Evolutionary conservation across 2,329 filamentous ascomycete species (phyloP), one percentile per base, ranked within the genome.

Genomic region (Aspergillus proliferans): DNA sequence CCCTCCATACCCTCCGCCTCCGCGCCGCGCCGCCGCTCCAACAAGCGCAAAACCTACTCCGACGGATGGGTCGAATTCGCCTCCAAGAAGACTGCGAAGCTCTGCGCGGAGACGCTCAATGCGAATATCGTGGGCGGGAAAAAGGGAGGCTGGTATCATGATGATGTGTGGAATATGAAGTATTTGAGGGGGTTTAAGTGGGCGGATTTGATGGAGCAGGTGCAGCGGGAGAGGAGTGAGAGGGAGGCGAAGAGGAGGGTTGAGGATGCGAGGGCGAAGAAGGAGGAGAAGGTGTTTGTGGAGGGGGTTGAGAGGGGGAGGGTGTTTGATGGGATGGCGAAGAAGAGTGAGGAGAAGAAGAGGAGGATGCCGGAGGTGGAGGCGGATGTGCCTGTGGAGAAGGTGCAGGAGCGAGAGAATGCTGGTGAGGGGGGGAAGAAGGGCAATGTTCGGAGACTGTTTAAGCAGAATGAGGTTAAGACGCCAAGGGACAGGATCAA

Each of bases 51-150:
- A 47, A 66, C 64, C 3, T 75, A 73, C 53, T 62, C 68, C 3
- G 73, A 75, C 53, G 73, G 73, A 4, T 75, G 73, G 73, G 65
- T 75, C 10, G 72, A 75, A 46, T 74, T 75, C 48, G 65, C 59
- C n/a, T 71, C 69, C 24, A 74, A 74, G 51, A 70, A 67, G 51
- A 68, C 63, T 6, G 73, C 73, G 0, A 73, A 73, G 57, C 61
- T 71, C 19, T 72, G 70, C 48, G 71, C 71, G 3, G 70, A 74
- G 57, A 69, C 71, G 2, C 58, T 76, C 42, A 76, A 76, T 57
- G 70, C 72, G 24, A 61, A 61, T 3, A 68, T 66, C 6, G 62
- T 76, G 6, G 72, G 71, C 14, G 72, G 72, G 3, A 61, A 63
- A 28, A 74, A 76, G 58, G 69, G 70, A 2, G 67, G 71, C 4